Evolutionary conservation across 2,329 filamentous ascomycete species (phyloP).

Genomic region (Mariannaea sp.): DNA sequence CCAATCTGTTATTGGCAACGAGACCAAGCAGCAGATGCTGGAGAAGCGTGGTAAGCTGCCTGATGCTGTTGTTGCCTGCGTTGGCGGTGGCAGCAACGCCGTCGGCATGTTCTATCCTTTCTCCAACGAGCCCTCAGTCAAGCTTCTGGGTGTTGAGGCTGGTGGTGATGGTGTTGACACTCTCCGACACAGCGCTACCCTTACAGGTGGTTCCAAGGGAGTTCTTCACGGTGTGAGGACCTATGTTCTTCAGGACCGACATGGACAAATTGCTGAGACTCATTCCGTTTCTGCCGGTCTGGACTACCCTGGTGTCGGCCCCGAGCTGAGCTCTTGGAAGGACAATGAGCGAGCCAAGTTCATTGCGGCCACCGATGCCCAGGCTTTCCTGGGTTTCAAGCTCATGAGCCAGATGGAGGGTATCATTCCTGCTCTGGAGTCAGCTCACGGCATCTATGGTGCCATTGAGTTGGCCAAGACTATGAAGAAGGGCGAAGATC

Average conservation of each 20-base stretch:
- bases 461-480: slow-evolving; percentile 90
- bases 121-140: slow-evolving; percentile 80
- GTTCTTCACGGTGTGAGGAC: slow-evolving; percentile 95
- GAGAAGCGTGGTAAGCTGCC: slow-evolving; percentile 85
- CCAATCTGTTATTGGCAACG: slow-evolving; percentile 93
- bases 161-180: slow-evolving; percentile 93
- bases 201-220: slow-evolving; percentile 84
- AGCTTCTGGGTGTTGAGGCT: slow-evolving; percentile 91
- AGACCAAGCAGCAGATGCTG: slow-evolving; percentile 91
- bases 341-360: slow-evolving; percentile 85
- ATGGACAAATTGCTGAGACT: slow-evolving; percentile 93
- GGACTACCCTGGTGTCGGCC: slow-evolving; percentile 96
- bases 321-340: slow-evolving; percentile 92
- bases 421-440: slow-evolving; percentile 95
- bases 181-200: slow-evolving; percentile 80
- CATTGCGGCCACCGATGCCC: slow-evolving; percentile 86
- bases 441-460: slow-evolving; percentile 88
- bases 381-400: slow-evolving; percentile 88
- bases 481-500: slow-evolving; percentile 84
- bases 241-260: slow-evolving; percentile 89
- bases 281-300: slow-evolving; percentile 96
- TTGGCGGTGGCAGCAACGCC: slow-evolving; percentile 93
- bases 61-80: slow-evolving; percentile 94
- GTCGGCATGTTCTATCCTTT: slow-evolving; percentile 99
- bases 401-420: slow-evolving; percentile 87